Evolutionary conservation across 1,139 yeast genomes (phyloP), one percentile per base, ranked within the genome.

Genomic region (Pichia sp.): DNA sequence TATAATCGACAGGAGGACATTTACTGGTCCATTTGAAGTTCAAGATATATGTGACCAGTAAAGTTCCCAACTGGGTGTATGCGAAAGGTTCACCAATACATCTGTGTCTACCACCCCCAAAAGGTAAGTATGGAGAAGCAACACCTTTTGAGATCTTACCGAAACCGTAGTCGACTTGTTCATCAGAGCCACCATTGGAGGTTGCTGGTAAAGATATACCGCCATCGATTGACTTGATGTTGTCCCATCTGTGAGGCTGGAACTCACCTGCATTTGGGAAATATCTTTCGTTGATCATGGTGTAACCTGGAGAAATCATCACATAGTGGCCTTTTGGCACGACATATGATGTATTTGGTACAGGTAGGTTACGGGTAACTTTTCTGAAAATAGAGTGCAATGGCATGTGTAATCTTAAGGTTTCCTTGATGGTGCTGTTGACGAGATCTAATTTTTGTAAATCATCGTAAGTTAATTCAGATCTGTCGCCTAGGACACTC

Each of bases 31-130:
- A 92, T 69, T 78, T 85, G 69, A 88, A 73, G 60, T 87, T 84
- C 71, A 87, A 87, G 41, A 92, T 81, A 70, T 78, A 87, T 23
- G 90, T 81, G 42, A 90, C 75, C 68, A 95, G 76, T 59, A 93
- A 78, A 54, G 95, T 85, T 54, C 97, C 97, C 65, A 93, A 81
- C 76, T 93, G 99, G 62, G 87, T 85, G 71, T 86, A 90, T 47
- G 99, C 99, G 75, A 93, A 93, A 70, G 92, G 98, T 74, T 93
- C 99, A 67, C 99, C 99, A 68, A 93, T 90, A 75, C 99, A 93
- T 76, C 99, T 87, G 72, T 93, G 99, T 79, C 99, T 88, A 63
- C 99, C 99, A 72, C 98, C 99, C 64, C 99, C 99, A 68, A 93
- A 93, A 54, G 99, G 99, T 70, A 93, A 81, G 74, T 90, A 95